Percentiles rank a stretch among this genome's conserved stretches.
phyloP scores from a whole-genome alignment of 768 basidiomycete genomes.

The Collybia sordida region DNA sequence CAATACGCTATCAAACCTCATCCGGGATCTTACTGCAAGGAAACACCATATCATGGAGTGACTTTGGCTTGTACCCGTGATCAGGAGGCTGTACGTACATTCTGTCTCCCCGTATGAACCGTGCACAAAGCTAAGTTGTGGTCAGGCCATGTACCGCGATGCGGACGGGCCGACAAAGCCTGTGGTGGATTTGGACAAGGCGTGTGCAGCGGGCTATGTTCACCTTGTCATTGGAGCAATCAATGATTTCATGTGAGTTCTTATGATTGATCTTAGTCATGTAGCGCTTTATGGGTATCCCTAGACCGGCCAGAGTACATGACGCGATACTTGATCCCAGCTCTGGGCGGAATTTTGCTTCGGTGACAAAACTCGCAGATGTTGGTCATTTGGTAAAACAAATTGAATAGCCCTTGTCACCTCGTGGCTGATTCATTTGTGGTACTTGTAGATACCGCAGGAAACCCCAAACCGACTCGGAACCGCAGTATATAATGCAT shows the following conservation, averaged over 20 bases:
- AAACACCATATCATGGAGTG: slow-evolving; percentile 37
- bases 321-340: slow-evolving; percentile 25
- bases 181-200: slow-evolving; percentile 41
- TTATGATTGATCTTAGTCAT: background rate
- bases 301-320: slow-evolving; percentile 30
- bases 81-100: slow-evolving; percentile 55
- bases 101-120: background rate
- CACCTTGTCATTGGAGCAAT: slow-evolving; percentile 53
- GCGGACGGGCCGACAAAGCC: slow-evolving; percentile 53
- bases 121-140: background rate
- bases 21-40: slow-evolving; percentile 24
- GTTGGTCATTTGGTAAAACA: slow-evolving; percentile 26
- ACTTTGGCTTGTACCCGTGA: slow-evolving; percentile 58
- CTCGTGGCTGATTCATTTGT: background rate
- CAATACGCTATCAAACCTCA: slow-evolving; percentile 44
- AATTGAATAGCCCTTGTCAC: background rate
- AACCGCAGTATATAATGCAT: slow-evolving; percentile 11
- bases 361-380: slow-evolving; percentile 19
- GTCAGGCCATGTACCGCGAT: slow-evolving; percentile 65
- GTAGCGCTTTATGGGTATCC: background rate
- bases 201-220: slow-evolving; percentile 41
- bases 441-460: slow-evolving; percentile 18
- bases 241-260: slow-evolving; percentile 54
- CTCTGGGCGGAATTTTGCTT: slow-evolving; percentile 27
- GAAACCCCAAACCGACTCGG: slow-evolving; percentile 21